These are phyloP conservation scores for Fusarium cicatricum DNA, from an alignment of 2,329 filamentous ascomycete genomes.

Conservation along the genomic window DNA sequence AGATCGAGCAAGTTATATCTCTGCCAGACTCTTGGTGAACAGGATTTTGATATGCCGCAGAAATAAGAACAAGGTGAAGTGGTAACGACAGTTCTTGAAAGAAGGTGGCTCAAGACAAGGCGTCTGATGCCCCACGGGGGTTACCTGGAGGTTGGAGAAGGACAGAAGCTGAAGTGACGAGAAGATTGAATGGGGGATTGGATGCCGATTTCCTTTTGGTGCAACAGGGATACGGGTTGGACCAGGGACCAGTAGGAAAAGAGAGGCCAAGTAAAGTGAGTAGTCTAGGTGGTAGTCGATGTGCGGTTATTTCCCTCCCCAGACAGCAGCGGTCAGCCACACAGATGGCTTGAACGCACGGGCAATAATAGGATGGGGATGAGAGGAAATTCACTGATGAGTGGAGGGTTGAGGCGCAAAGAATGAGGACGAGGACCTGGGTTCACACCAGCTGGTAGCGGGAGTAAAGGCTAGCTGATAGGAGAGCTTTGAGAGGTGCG, in stretches of 20 bases:
- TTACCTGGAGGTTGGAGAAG: slow-evolving; percentile 10
- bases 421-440: neutral
- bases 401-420: neutral
- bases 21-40: slow-evolving; percentile 1
- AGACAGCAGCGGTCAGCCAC: slow-evolving; percentile 23
- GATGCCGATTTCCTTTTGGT: slow-evolving; percentile 27
- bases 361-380: slow-evolving; percentile 6
- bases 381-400: neutral
- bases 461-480: slow-evolving; percentile 16
- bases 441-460: slow-evolving; percentile 7
- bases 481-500: slow-evolving; percentile 17
- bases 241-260: slow-evolving; percentile 17
- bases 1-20: neutral
- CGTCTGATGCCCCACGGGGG: slow-evolving; percentile 9
- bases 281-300: neutral
- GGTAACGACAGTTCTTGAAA: slow-evolving; percentile 23
- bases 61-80: slow-evolving; percentile 1
- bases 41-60: neutral
- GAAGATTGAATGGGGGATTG: slow-evolving; percentile 14
- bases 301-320: slow-evolving; percentile 15
- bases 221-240: slow-evolving; percentile 34
- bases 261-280: neutral
- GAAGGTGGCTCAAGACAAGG: slow-evolving; percentile 14
- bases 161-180: slow-evolving; percentile 18
- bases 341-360: slow-evolving; percentile 10